These are phyloP conservation scores for Fonsecaea multimorphosa DNA, from an alignment of 2,329 filamentous ascomycete genomes.

Conservation along the genomic window DNA sequence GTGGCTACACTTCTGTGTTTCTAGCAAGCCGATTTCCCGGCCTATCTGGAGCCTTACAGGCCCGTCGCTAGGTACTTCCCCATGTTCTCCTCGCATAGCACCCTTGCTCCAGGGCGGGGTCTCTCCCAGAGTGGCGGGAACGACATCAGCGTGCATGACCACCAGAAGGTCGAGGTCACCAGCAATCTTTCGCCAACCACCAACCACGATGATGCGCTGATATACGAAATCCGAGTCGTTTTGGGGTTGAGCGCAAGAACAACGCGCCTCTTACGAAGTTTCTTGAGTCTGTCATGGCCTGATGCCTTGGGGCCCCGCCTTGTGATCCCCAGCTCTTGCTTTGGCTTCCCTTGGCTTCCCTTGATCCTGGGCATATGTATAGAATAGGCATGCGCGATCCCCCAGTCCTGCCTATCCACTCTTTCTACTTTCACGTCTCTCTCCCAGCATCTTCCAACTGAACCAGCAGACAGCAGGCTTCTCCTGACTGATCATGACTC, in stretches of 20 bases:
- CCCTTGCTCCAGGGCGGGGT: constrained; percentile 11
- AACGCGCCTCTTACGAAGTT: constrained; percentile 15
- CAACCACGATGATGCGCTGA: constrained; percentile 14
- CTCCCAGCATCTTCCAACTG: not conserved
- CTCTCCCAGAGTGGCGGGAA: not conserved
- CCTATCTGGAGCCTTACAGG: constrained; percentile 15
- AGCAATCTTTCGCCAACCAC: not conserved
- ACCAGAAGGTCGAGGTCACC: constrained; percentile 17
- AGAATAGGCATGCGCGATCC: constrained; percentile 1
- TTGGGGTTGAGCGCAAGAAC: constrained; percentile 6
- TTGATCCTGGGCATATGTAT: constrained; percentile 2
- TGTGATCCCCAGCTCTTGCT: constrained; percentile 11
- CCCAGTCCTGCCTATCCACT: not conserved
- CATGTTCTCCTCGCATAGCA: constrained; percentile 11
- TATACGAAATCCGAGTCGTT: constrained; percentile 6
- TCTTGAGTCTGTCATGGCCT: constrained; percentile 6
- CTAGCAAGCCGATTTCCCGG: constrained; percentile 18
- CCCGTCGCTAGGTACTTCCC: constrained; percentile 28
- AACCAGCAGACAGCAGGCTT: not conserved
- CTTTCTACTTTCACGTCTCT: not conserved
- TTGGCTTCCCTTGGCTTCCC: not conserved
- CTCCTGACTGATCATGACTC: constrained; percentile 21
- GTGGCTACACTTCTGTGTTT: not conserved
- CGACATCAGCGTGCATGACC: constrained; percentile 17
- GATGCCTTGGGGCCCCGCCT: constrained; percentile 11